phyloP scores from a whole-genome alignment of 805 yeast genomes.

The Cyberlindnera euphorbiiphila region DNA sequence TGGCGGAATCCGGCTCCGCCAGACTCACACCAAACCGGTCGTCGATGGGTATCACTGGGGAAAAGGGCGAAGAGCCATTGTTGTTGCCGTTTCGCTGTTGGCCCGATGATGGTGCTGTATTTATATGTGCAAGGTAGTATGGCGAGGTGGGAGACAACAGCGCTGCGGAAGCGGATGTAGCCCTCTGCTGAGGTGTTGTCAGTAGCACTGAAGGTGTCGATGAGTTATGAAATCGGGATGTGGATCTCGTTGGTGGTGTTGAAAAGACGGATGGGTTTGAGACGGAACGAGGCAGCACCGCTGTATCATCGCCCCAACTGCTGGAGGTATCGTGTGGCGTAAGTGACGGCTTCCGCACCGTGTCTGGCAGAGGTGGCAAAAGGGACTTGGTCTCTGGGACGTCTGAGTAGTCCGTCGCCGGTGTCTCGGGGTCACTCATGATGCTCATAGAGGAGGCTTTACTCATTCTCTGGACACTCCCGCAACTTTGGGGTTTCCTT shows the following conservation, averaged over 20 bases:
- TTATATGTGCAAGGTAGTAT: no score
- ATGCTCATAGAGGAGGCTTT: slow-evolving; percentile 1
- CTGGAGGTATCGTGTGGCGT: slow-evolving; percentile 3
- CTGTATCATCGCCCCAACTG: no score
- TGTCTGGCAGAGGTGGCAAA: slow-evolving; percentile 23
- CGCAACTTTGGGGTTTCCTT: no score
- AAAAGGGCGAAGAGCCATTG: slow-evolving; percentile 8
- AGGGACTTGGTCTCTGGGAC: slow-evolving; percentile 18
- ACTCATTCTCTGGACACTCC: slow-evolving; percentile 2
- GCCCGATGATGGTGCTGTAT: no score
- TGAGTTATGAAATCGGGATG: slow-evolving; percentile 2
- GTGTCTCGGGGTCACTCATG: slow-evolving; percentile 6
- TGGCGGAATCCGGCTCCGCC: slow-evolving; percentile 14
- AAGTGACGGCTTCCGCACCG: slow-evolving; percentile 7
- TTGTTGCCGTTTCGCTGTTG: not conserved
- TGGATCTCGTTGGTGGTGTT: slow-evolving; percentile 9
- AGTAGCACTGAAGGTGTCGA: slow-evolving; percentile 1
- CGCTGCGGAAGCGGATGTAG: not conserved
- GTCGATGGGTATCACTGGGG: slow-evolving; percentile 25
- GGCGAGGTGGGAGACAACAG: slow-evolving; percentile 1
- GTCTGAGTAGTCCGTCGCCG: slow-evolving; percentile 8
- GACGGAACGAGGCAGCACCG: no score
- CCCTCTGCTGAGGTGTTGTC: not conserved
- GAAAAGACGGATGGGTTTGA: slow-evolving; percentile 3
- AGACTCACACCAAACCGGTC: slow-evolving; percentile 25